A percentile compares a stretch with the other conserved stretches of the same genome.
Evolutionary conservation across 768 basidiomycete species (phyloP).

Genomic region (Thelephora aurantiotincta): DNA sequence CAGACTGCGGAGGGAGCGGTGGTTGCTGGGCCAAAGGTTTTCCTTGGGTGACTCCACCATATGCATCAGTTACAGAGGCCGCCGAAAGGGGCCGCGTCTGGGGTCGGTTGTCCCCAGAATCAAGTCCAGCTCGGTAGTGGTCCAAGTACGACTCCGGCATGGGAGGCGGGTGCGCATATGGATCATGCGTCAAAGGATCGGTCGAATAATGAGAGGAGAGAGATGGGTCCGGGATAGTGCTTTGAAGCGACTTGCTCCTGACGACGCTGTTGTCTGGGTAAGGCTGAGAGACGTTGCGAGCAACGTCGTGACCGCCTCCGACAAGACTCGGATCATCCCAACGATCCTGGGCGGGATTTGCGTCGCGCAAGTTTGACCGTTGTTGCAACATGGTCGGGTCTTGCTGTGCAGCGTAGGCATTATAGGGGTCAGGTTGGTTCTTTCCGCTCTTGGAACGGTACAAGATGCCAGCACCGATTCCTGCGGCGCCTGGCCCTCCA

Average conservation of each 20-base stretch:
- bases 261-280: no score
- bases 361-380: conserved; percentile 12
- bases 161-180: not conserved
- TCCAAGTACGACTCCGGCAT: not conserved
- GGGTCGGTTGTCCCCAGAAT: not conserved
- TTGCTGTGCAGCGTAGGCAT: conserved; percentile 23
- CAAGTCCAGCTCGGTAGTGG: not conserved
- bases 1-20: not conserved
- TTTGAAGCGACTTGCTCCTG: not conserved
- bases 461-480: conserved; percentile 21
- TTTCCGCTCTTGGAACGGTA: conserved; percentile 17
- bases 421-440: conserved; percentile 22
- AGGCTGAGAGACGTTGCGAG: not conserved
- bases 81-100: not conserved
- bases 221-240: not conserved
- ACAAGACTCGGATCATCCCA: conserved; percentile 4
- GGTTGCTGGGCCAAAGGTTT: conserved; percentile 4
- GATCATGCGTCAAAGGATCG: not conserved
- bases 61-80: not conserved
- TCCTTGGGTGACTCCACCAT: conserved; percentile 4
- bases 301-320: not conserved
- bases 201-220: not conserved
- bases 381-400: not conserved
- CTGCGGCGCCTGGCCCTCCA: conserved; percentile 20
- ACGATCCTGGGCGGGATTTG: conserved; percentile 9